Percentiles rank a stretch among this genome's conserved stretches.
Evolutionary conservation across 208 protist species (phyloP).

Genomic region (Crithidia acanthocephali): DNA sequence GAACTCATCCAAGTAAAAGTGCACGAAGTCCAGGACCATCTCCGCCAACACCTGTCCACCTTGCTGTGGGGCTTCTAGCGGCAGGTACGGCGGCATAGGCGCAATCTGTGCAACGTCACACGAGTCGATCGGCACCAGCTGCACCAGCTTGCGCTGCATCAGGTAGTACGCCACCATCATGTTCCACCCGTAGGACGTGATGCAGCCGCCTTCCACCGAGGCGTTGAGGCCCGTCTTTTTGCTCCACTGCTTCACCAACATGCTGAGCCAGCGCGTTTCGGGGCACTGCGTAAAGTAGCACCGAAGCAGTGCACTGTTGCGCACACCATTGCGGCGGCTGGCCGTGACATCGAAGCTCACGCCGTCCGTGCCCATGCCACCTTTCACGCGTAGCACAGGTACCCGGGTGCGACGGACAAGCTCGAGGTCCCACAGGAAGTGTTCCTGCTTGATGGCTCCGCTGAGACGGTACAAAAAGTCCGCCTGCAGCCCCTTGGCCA

Average conservation of each 20-base stretch:
- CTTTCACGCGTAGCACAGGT: slow-evolving; percentile 75
- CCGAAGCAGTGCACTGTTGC: slow-evolving; percentile 83
- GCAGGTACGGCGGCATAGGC: slow-evolving; percentile 34
- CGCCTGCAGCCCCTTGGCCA: slow-evolving; percentile 67
- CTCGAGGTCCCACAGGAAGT: slow-evolving; percentile 64
- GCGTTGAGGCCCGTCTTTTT: slow-evolving; percentile 80
- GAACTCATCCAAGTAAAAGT: slow-evolving; percentile 85
- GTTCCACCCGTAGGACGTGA: slow-evolving; percentile 92
- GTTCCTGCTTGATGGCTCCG: slow-evolving; percentile 28
- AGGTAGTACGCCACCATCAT: slow-evolving; percentile 88
- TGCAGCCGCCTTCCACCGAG: slow-evolving; percentile 61
- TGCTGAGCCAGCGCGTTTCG: slow-evolving; percentile 71
- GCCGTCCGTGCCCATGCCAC: slow-evolving; percentile 7
- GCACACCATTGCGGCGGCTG: slow-evolving; percentile 82
- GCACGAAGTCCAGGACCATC: slow-evolving; percentile 73
- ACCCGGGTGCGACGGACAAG: slow-evolving; percentile 86
- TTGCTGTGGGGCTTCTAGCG: slow-evolving; percentile 23
- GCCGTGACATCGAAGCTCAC: slow-evolving; percentile 86
- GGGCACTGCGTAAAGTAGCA: slow-evolving; percentile 73
- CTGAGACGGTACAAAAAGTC: slow-evolving; percentile 57
- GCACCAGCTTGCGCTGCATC: slow-evolving; percentile 54
- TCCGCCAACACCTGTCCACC: slow-evolving; percentile 55
- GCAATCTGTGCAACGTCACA: slow-evolving; percentile 57
- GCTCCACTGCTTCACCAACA: slow-evolving; percentile 88
- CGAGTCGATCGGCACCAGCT: slow-evolving; percentile 53